phyloP scores from a whole-genome alignment of 805 yeast genomes.

The Pichia nanzhaoensis region DNA sequence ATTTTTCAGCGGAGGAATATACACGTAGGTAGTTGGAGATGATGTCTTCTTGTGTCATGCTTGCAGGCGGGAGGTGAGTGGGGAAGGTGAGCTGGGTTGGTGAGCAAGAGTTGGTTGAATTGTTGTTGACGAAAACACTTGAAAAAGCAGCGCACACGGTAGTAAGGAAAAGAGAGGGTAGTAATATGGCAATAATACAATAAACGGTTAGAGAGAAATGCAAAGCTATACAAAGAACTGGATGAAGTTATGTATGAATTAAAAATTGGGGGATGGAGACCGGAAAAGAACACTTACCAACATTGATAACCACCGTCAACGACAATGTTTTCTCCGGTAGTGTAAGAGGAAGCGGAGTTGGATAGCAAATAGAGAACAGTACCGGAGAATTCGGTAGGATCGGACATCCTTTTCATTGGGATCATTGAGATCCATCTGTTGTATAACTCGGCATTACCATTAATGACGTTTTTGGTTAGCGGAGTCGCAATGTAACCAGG shows the following conservation, averaged over 20 bases:
- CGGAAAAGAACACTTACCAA: conserved; percentile 41
- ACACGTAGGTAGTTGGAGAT: conserved; percentile 30
- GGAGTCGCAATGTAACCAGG: conserved; percentile 83
- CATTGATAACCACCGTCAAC: conserved; percentile 87
- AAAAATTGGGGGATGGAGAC: no score
- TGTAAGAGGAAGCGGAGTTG: conserved; percentile 64
- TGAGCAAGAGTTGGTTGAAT: no score
- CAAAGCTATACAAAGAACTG: background rate
- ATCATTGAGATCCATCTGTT: conserved; percentile 65
- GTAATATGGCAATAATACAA: background rate
- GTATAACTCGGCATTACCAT: conserved; percentile 53
- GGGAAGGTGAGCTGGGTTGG: no score
- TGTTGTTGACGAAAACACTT: no score
- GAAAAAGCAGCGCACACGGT: no score
- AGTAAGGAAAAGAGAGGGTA: no score
- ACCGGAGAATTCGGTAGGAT: conserved; percentile 77
- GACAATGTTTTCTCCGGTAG: conserved; percentile 76
- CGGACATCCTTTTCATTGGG: conserved; percentile 81
- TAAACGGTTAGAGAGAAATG: background rate
- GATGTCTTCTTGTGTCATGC: background rate
- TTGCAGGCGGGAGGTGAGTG: no score
- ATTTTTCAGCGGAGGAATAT: conserved; percentile 40
- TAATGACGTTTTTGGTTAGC: conserved; percentile 62
- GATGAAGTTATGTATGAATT: background rate
- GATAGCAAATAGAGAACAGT: conserved; percentile 68